Percentiles rank a stretch among this genome's conserved stretches.
phyloP scores from a whole-genome alignment of 75 land plant genomes.

The Selaginella tamariscina region DNA sequence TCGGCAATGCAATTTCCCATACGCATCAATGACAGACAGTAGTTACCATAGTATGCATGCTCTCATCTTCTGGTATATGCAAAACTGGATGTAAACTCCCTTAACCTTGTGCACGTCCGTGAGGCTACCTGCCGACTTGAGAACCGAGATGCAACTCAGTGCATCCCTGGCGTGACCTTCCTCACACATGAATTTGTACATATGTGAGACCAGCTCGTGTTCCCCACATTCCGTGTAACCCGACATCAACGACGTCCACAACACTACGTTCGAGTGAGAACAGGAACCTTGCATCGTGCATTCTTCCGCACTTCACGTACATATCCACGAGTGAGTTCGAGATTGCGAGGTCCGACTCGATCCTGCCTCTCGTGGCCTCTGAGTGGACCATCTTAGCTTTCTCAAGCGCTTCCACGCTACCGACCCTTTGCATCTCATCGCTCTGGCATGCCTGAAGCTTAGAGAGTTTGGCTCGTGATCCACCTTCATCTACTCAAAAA shows the following conservation, averaged over 20 bases:
- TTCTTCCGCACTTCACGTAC: not conserved
- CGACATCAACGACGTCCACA: not conserved
- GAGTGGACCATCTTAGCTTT: not conserved
- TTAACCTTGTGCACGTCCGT: not conserved
- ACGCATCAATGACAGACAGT: not conserved
- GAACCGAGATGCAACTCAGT: not conserved
- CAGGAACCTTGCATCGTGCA: not conserved
- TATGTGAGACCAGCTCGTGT: not conserved
- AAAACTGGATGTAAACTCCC: not conserved
- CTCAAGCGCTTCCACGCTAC: not conserved
- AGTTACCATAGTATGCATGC: not conserved
- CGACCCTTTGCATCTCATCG: not conserved
- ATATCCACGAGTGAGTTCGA: not conserved
- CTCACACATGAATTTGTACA: not conserved
- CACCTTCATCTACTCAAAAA: not conserved
- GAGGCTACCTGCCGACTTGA: not conserved
- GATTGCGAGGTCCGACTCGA: not conserved
- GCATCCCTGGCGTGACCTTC: not conserved
- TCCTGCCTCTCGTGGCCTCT: not conserved
- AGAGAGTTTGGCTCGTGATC: not conserved
- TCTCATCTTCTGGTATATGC: not conserved
- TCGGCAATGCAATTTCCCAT: not conserved
- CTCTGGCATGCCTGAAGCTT: conserved; percentile 5
- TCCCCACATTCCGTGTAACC: not conserved
- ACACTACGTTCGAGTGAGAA: not conserved